Evolutionary conservation across 2,329 filamentous ascomycete species (phyloP).

Genomic region (Penicillium crustosum): DNA sequence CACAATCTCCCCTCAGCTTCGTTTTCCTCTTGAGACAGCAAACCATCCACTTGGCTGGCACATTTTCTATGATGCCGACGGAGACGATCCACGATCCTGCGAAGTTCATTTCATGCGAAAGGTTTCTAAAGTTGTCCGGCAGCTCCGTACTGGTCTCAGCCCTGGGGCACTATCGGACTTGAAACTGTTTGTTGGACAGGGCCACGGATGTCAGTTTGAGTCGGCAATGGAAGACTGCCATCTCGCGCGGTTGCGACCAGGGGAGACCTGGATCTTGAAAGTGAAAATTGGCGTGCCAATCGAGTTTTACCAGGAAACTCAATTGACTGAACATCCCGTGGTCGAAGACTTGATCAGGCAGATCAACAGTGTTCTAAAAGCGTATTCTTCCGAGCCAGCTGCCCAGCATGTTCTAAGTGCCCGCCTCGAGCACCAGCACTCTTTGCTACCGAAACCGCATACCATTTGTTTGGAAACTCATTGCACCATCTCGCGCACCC

Average conservation of each 20-base stretch:
- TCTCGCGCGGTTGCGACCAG: conserved; percentile 28
- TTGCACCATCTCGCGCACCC: conserved; percentile 23
- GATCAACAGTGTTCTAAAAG: conserved; percentile 31
- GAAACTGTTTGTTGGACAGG: conserved; percentile 24
- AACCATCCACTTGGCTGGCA: conserved; percentile 30
- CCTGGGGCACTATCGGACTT: conserved; percentile 28
- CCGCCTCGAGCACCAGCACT: conserved; percentile 34
- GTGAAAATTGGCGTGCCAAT: conserved; percentile 26
- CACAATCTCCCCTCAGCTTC: conserved; percentile 32
- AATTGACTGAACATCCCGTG: conserved; percentile 6
- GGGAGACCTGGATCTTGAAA: conserved; percentile 34
- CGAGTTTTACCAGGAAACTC: conserved; percentile 5
- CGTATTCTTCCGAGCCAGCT: conserved; percentile 14
- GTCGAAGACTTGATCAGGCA: conserved; percentile 30
- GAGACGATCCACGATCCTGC: conserved; percentile 8
- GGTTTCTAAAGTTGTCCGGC: conserved; percentile 24
- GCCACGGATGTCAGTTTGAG: conserved; percentile 25
- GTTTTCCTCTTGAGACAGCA: conserved; percentile 19
- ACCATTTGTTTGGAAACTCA: conserved; percentile 23
- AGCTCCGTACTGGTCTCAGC: conserved; percentile 32
- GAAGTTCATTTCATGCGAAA: conserved; percentile 23
- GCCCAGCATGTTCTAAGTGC: conserved; percentile 28
- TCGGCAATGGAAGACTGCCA: conserved; percentile 22
- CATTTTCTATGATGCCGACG: conserved; percentile 24
- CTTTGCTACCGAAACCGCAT: conserved; percentile 28